Conservation (phyloP, 2,329 filamentous ascomycete species). For the Sordariomycetes sp. region DNA sequence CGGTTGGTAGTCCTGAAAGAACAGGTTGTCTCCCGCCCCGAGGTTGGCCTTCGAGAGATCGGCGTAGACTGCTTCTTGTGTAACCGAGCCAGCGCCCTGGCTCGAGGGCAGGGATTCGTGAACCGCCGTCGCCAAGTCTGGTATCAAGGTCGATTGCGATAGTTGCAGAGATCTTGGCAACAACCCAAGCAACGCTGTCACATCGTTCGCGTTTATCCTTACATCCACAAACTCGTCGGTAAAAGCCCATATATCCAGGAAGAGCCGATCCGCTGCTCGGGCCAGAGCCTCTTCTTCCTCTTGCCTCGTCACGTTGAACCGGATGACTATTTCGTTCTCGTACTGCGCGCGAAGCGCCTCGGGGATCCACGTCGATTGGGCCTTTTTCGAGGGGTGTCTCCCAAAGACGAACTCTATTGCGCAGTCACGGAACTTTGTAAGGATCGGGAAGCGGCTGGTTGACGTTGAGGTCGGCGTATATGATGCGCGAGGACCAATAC, state of each 20-base stretch:
- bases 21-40: slow-evolving; percentile 56
- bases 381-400: slow-evolving; percentile 23
- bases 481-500: slow-evolving; percentile 15
- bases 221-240: slow-evolving; percentile 78
- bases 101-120: slow-evolving; percentile 37
- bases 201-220: slow-evolving; percentile 63
- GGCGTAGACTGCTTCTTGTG: slow-evolving; percentile 2
- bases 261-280: slow-evolving; percentile 64
- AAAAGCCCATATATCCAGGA: slow-evolving; percentile 87
- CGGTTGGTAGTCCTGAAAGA: slow-evolving; percentile 90
- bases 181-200: slow-evolving; percentile 69
- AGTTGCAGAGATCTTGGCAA: slow-evolving; percentile 66
- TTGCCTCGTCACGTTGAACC: slow-evolving; percentile 68
- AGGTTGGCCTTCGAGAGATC: slow-evolving; percentile 5
- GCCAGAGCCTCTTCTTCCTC: slow-evolving; percentile 63
- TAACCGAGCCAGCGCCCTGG: background rate
- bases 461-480: slow-evolving; percentile 7
- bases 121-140: slow-evolving; percentile 69
- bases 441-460: slow-evolving; percentile 31
- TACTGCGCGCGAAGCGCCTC: slow-evolving; percentile 42
- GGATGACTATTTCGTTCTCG: slow-evolving; percentile 74
- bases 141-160: slow-evolving; percentile 67
- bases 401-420: slow-evolving; percentile 42
- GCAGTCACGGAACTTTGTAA: slow-evolving; percentile 41
- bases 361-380: slow-evolving; percentile 12